Evolutionary conservation across 2,329 filamentous ascomycete genomes (phyloP), one percentile per base, ranked within the genome.

Genomic region (Aureobasidium lini): DNA sequence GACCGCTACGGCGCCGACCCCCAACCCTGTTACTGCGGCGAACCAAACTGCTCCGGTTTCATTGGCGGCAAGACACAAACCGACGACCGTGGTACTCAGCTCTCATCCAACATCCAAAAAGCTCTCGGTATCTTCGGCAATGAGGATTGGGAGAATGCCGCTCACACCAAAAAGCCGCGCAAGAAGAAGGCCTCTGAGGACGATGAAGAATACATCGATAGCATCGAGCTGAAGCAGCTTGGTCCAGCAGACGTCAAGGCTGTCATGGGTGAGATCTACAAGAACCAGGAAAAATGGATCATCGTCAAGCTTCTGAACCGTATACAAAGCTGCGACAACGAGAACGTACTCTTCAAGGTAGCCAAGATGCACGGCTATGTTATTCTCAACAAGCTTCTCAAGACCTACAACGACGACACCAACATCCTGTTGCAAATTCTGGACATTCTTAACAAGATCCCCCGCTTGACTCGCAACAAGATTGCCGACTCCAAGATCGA

Each of bases 221-320:
- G 90, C 72, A 81, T 95, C 62, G 84, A 93, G 71, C 86, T 89
- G 54, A 89, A 86, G 68, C 85, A 83, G 49, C 81, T 96, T 61
- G 86, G 90, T 64, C 89, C 94, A 68, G 84, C 87, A 61, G 90
- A 88, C 63, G 90, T 95, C 62, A 90, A 88, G 68, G 95, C 95
- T 75, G 90, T 96, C 73, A 96, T 96, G 90, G 92, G 93, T 28
- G 88, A 91, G 57, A 84, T 99, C 61, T 92, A 96, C 85, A 93
- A 96, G 73, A 96, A 90, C 80, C 95, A 96, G 75, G 94, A 99
- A 79, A 96, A 96, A 75, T 99, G 94, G 94, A 96, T 99, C 73
- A 91, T 90, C 2, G 91, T 96, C 75, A 97, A 97, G 75, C 79
- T 99, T 60, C 83, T 99, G 61, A 83, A 86, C 65, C 92, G 94